A percentile compares a stretch with the other conserved stretches of the same genome.
Conservation (phyloP, 2,329 filamentous ascomycete genomes). For the Curvularia sp. region DNA sequence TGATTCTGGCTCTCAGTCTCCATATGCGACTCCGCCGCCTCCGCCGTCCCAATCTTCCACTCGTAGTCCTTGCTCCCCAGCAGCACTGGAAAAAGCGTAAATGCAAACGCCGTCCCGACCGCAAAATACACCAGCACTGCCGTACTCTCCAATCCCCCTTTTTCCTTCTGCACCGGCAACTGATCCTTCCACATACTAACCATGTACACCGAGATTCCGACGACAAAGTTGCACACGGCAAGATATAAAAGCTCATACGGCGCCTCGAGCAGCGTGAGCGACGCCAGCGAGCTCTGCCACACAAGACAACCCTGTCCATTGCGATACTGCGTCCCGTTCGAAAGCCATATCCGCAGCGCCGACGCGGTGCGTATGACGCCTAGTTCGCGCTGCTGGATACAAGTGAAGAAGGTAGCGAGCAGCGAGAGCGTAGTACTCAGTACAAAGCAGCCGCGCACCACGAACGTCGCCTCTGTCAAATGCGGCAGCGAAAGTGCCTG, state of each 20-base stretch:
- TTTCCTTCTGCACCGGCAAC: conserved; percentile 8
- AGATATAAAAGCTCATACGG: conserved; percentile 30
- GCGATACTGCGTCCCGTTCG: conserved; percentile 21
- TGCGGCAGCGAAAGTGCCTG: conserved; percentile 25
- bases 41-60: neutral
- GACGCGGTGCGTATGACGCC: conserved; percentile 15
- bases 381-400: conserved; percentile 29
- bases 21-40: neutral
- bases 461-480: conserved; percentile 17
- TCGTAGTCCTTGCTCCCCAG: conserved; percentile 17
- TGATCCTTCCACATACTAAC: conserved; percentile 19
- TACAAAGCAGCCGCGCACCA: conserved; percentile 19
- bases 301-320: neutral
- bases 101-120: conserved; percentile 18
- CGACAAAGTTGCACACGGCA: conserved; percentile 21
- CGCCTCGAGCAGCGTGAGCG: conserved; percentile 23
- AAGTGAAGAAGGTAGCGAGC: conserved; percentile 28
- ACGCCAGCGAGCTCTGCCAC: conserved; percentile 24
- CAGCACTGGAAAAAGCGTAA: conserved; percentile 16
- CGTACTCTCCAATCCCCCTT: neutral
- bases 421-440: conserved; percentile 22
- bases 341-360: conserved; percentile 25
- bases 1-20: neutral
- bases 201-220: conserved; percentile 26
- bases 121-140: conserved; percentile 17